A percentile compares a stretch with the other conserved stretches of the same genome.
phyloP scores from a whole-genome alignment of 2,329 filamentous ascomycete genomes.

The Monosporascus ibericus region DNA sequence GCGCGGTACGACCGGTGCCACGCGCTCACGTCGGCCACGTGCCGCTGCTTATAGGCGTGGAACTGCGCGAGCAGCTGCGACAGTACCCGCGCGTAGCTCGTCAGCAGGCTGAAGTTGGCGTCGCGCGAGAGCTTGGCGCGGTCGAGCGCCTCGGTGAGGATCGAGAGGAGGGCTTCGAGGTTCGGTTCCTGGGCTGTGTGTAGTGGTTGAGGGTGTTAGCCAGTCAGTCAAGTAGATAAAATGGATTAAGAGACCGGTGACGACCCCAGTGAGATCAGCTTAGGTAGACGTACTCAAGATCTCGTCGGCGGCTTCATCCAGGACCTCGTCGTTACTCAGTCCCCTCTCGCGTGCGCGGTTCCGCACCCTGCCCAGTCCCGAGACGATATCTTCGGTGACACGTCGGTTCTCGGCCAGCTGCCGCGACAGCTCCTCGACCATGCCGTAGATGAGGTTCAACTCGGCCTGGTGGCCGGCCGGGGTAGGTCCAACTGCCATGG shows the following conservation, averaged over 20 bases:
- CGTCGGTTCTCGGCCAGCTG: conserved; percentile 57
- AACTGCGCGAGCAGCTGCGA: conserved; percentile 56
- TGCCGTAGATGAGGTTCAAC: conserved; percentile 61
- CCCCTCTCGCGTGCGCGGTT: conserved; percentile 46
- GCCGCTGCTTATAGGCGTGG: conserved; percentile 59
- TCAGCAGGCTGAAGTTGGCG: conserved; percentile 52
- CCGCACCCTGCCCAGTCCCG: conserved; percentile 56
- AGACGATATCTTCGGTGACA: conserved; percentile 58
- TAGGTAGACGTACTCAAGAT: conserved; percentile 42
- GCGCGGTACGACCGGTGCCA: conserved; percentile 63
- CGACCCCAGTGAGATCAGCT: neutral
- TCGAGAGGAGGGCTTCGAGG: conserved; percentile 54
- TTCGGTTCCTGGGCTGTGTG: conserved; percentile 49
- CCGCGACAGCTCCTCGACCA: conserved; percentile 61
- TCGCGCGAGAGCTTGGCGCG: conserved; percentile 55
- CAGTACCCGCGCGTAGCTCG: conserved; percentile 52
- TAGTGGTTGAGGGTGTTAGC: conserved; percentile 1
- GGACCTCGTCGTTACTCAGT: conserved; percentile 52
- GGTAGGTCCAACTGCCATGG: conserved; percentile 46
- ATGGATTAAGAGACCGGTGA: neutral
- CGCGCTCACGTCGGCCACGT: conserved; percentile 53
- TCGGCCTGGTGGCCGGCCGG: conserved; percentile 64
- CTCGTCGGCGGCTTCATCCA: conserved; percentile 49
- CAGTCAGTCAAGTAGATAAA: neutral
- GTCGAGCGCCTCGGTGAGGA: conserved; percentile 56